Conservation (phyloP, 2,329 filamentous ascomycete genomes). For the Rutstroemia sp. region DNA sequence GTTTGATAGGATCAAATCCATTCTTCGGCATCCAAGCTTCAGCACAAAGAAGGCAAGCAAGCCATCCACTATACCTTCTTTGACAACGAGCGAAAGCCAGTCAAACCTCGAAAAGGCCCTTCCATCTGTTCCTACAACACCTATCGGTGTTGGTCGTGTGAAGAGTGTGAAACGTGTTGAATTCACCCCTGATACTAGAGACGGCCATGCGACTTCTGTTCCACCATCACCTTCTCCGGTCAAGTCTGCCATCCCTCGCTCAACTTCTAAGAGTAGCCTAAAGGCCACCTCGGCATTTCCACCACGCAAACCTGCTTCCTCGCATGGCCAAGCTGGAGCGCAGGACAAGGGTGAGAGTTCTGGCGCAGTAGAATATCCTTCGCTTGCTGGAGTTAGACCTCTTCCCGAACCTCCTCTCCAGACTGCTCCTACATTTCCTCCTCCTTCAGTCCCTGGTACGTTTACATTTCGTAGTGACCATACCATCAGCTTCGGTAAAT, state of each 20-base stretch:
- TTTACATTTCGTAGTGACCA: conserved; percentile 62
- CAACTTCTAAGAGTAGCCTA: conserved; percentile 32
- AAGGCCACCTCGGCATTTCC: neutral
- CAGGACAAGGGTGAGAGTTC: neutral
- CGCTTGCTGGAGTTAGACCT: conserved; percentile 21
- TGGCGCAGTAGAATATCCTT: conserved; percentile 24
- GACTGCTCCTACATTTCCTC: conserved; percentile 4
- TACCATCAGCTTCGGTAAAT: conserved; percentile 49
- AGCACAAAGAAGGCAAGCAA: conserved; percentile 18
- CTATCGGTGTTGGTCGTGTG: conserved; percentile 37
- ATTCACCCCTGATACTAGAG: conserved; percentile 63
- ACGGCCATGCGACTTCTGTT: conserved; percentile 34
- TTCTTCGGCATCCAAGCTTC: conserved; percentile 37
- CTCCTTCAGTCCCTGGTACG: conserved; percentile 42
- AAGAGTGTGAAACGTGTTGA: conserved; percentile 67
- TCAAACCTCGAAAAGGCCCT: conserved; percentile 48
- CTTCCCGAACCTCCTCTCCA: conserved; percentile 19
- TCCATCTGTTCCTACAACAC: conserved; percentile 51
- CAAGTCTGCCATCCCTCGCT: conserved; percentile 41
- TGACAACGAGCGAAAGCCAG: conserved; percentile 35
- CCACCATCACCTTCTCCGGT: conserved; percentile 50
- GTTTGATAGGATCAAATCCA: conserved; percentile 48
- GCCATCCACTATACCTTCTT: conserved; percentile 18
- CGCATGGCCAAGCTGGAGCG: neutral
- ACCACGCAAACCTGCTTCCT: neutral